Conservation (phyloP, 768 basidiomycete species). For the Termitomyces sp. region DNA sequence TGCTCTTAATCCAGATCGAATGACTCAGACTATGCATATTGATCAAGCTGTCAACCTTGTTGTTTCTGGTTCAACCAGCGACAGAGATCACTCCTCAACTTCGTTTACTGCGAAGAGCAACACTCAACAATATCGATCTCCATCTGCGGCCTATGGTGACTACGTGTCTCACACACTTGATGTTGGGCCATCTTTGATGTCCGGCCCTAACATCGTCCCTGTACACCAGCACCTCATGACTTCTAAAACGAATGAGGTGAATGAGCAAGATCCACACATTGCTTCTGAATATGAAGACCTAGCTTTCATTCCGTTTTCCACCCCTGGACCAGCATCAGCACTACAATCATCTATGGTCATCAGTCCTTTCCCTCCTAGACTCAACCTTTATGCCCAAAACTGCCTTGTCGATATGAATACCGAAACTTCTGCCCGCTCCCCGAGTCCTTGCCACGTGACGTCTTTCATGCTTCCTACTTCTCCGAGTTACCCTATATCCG, state of each 20-base stretch:
- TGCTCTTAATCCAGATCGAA: slow-evolving; percentile 16
- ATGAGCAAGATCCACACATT: background rate
- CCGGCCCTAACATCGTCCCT: background rate
- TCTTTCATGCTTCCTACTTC: background rate
- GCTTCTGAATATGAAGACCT: background rate
- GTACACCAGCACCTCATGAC: background rate
- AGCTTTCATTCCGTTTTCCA: slow-evolving; percentile 18
- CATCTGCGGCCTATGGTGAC: background rate
- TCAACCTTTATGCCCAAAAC: background rate
- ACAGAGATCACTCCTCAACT: background rate
- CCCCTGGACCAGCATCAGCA: slow-evolving; percentile 18
- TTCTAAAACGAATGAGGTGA: background rate
- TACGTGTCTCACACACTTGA: background rate
- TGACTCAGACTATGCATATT: background rate
- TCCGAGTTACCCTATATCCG: background rate
- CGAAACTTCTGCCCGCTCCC: background rate
- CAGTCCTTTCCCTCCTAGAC: background rate
- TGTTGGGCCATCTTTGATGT: background rate
- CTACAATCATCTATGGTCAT: background rate
- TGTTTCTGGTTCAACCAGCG: background rate
- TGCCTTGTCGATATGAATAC: background rate
- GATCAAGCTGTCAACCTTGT: background rate
- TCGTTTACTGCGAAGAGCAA: background rate
- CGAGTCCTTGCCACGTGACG: background rate
- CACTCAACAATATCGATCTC: background rate